Conservation (phyloP, 305 asterid species). For the Rubia tinctorum region DNA sequence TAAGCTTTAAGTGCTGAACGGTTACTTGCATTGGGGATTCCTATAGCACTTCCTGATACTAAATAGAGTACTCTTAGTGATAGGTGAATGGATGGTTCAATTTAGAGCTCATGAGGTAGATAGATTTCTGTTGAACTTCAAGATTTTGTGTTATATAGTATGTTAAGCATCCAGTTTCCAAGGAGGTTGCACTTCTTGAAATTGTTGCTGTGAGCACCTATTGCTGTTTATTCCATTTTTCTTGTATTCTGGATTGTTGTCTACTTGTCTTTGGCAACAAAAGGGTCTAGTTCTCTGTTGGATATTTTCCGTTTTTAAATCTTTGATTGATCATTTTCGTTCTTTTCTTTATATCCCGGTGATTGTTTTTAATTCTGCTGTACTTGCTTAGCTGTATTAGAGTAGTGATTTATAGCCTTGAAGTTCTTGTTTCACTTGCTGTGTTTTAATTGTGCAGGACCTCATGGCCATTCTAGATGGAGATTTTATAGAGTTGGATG, state of each 20-base stretch:
- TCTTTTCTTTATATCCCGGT: not conserved
- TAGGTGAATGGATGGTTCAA: not conserved
- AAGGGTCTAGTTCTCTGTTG: not conserved
- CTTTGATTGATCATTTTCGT: too few relatives aligned
- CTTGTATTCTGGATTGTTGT: not conserved
- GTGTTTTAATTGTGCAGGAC: slow-evolving; percentile 24
- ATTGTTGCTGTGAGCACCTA: not conserved
- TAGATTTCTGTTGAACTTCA: not conserved
- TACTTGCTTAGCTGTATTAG: not conserved
- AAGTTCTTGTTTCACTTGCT: not conserved
- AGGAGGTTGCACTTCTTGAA: not conserved
- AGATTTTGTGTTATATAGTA: not conserved
- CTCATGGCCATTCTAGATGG: slow-evolving; percentile 24
- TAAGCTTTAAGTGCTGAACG: not conserved
- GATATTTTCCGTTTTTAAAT: not conserved
- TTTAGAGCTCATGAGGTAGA: not conserved
- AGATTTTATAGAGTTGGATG: slow-evolving; percentile 40
- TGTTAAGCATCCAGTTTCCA: not conserved
- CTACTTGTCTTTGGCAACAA: not conserved
- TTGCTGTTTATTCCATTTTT: not conserved
- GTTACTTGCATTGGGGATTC: not conserved
- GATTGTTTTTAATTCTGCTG: not conserved
- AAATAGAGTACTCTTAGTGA: not conserved
- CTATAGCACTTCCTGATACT: not conserved
- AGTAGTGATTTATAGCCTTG: not conserved